These are phyloP conservation scores for Macaranga tanarius DNA, from an alignment of 441 rosid species.

Conservation along the genomic window DNA sequence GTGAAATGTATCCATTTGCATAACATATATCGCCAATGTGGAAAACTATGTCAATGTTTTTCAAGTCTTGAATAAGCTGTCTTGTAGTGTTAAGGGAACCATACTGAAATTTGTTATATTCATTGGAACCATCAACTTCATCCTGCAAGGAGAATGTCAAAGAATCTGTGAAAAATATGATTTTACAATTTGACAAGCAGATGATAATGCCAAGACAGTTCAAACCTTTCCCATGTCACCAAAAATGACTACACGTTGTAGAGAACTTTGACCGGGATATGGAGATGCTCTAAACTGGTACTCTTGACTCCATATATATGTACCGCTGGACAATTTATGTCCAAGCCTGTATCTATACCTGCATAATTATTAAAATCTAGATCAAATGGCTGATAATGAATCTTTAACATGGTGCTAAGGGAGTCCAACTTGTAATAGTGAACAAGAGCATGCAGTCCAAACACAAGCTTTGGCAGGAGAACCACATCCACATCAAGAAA, in stretches of 20 bases:
- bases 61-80: conserved; percentile 60
- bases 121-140: conserved; percentile 80
- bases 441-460: not conserved
- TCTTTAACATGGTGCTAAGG: not conserved
- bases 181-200: conserved; percentile 8
- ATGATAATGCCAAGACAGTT: conserved; percentile 13
- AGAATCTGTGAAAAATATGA: not conserved
- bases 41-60: conserved; percentile 66
- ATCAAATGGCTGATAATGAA: not conserved
- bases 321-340: conserved; percentile 53
- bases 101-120: conserved; percentile 54
- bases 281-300: conserved; percentile 80
- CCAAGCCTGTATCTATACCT: conserved; percentile 79
- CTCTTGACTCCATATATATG: conserved; percentile 60
- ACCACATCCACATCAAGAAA: not conserved
- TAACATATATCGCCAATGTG: conserved; percentile 83
- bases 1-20: conserved; percentile 79
- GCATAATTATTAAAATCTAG: conserved; percentile 17
- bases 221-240: conserved; percentile 97
- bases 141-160: conserved; percentile 41
- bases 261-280: conserved; percentile 72
- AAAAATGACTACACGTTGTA: conserved; percentile 72
- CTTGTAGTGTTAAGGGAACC: conserved; percentile 79
- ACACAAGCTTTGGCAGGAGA: not conserved
- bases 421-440: not conserved